phyloP scores from a whole-genome alignment of 129 eudicot species.

The Gnaphalium uliginosum region DNA sequence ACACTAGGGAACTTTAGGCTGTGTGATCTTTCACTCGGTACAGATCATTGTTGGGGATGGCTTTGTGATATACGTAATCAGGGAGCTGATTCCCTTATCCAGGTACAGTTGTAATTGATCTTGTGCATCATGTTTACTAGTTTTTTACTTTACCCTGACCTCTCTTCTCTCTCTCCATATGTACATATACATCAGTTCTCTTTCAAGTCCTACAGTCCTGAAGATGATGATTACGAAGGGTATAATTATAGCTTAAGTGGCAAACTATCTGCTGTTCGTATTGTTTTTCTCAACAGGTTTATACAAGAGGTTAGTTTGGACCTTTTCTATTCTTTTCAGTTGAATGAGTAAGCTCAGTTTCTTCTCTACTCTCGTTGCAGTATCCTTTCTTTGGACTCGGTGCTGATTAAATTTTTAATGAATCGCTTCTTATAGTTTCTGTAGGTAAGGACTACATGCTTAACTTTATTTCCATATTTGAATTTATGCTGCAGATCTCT shows the following conservation, averaged over 20 bases:
- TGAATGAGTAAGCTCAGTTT: conserved; percentile 15
- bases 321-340: conserved; percentile 17
- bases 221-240: conserved; percentile 95
- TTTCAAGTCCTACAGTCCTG: conserved; percentile 74
- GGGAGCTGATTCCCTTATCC: conserved; percentile 85
- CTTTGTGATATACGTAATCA: conserved; percentile 89
- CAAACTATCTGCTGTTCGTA: conserved; percentile 89
- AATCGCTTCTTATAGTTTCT: conserved; percentile 11
- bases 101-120: conserved; percentile 45
- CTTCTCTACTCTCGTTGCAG: not conserved
- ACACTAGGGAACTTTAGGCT: conserved; percentile 86
- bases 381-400: not conserved
- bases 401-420: not conserved
- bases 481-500: conserved; percentile 56
- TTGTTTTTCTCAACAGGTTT: conserved; percentile 92
- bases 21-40: conserved; percentile 74
- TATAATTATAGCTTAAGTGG: conserved; percentile 88
- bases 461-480: conserved; percentile 9
- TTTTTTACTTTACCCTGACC: conserved; percentile 2
- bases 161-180: conserved; percentile 17
- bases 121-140: conserved; percentile 6
- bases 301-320: conserved; percentile 79
- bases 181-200: conserved; percentile 50
- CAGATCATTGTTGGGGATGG: conserved; percentile 89
- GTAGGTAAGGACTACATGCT: conserved; percentile 1